These are phyloP conservation scores for Starmerella scarabaei DNA, from an alignment of 805 yeast genomes.

Conservation along the genomic window DNA sequence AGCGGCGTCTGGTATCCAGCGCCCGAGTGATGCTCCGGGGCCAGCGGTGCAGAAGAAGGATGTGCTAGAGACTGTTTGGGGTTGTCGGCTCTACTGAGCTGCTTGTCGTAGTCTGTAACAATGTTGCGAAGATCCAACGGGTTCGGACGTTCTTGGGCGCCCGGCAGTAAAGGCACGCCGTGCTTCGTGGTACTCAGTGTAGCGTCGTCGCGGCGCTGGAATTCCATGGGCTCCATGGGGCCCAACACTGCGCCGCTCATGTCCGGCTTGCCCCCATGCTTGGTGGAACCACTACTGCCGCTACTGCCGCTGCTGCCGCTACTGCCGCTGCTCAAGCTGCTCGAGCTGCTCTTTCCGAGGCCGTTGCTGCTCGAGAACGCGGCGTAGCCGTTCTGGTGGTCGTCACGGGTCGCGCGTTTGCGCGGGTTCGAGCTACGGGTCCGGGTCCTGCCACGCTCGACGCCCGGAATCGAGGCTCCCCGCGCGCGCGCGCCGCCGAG, in stretches of 20 bases:
- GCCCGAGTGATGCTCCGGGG: too few relatives aligned
- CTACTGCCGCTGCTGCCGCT: neutral
- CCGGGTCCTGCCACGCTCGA: neutral
- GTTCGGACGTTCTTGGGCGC: too few relatives aligned
- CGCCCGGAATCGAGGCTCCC: slow-evolving; percentile 3
- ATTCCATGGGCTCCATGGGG: slow-evolving; percentile 13
- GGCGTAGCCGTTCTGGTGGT: neutral
- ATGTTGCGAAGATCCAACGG: too few relatives aligned
- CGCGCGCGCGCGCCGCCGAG: slow-evolving; percentile 3
- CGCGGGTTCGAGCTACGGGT: neutral
- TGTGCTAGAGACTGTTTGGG: too few relatives aligned
- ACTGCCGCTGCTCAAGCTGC: neutral
- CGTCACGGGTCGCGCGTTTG: neutral
- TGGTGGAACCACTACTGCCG: neutral
- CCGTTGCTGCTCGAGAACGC: neutral
- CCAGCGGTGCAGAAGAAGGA: too few relatives aligned
- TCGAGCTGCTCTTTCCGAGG: neutral
- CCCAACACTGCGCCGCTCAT: slow-evolving; percentile 1
- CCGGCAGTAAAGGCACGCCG: too few relatives aligned
- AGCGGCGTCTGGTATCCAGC: too few relatives aligned
- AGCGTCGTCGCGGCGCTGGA: too few relatives aligned
- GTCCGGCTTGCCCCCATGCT: neutral
- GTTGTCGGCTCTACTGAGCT: too few relatives aligned
- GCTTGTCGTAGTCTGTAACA: too few relatives aligned
- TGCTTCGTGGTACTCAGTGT: too few relatives aligned